Evolutionary conservation across 371 early-diverging fungal genomes (phyloP).

Genomic region (Haplosporangium sp.): DNA sequence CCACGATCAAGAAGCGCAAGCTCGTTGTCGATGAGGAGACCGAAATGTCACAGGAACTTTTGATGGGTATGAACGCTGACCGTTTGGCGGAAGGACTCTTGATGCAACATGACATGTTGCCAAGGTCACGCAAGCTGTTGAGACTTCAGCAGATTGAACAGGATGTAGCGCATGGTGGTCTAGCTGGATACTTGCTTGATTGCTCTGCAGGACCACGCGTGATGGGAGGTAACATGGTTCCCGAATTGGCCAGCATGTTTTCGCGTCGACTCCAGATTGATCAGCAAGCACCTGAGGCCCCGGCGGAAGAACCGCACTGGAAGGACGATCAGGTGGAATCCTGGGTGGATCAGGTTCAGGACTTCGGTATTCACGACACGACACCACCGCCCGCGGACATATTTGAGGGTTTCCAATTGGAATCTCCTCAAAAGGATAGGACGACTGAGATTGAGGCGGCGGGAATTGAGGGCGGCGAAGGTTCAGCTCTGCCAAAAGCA

Average conservation of each 20-base stretch:
- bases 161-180: conserved; percentile 52
- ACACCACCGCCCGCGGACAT: conserved; percentile 37
- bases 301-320: conserved; percentile 11
- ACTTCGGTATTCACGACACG: conserved; percentile 18
- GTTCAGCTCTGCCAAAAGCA: not conserved
- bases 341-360: conserved; percentile 30
- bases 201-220: conserved; percentile 49
- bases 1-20: conserved; percentile 62
- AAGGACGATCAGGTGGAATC: conserved; percentile 34
- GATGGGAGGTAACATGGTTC: conserved; percentile 44
- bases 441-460: not conserved
- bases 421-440: conserved; percentile 14
- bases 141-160: conserved; percentile 56
- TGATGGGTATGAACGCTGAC: conserved; percentile 61
- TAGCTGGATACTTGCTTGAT: conserved; percentile 49
- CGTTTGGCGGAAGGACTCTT: conserved; percentile 36
- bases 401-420: conserved; percentile 43
- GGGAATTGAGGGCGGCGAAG: not conserved
- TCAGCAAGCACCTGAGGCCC: conserved; percentile 7
- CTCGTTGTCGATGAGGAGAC: conserved; percentile 76
- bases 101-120: conserved; percentile 53
- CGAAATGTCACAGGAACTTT: conserved; percentile 71
- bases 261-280: conserved; percentile 51
- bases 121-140: conserved; percentile 55
- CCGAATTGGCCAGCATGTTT: conserved; percentile 53